Percentiles rank a stretch among this genome's conserved stretches.
Evolutionary conservation across 2,329 filamentous ascomycete species (phyloP).

Genomic region (Albifimbria verrucaria): DNA sequence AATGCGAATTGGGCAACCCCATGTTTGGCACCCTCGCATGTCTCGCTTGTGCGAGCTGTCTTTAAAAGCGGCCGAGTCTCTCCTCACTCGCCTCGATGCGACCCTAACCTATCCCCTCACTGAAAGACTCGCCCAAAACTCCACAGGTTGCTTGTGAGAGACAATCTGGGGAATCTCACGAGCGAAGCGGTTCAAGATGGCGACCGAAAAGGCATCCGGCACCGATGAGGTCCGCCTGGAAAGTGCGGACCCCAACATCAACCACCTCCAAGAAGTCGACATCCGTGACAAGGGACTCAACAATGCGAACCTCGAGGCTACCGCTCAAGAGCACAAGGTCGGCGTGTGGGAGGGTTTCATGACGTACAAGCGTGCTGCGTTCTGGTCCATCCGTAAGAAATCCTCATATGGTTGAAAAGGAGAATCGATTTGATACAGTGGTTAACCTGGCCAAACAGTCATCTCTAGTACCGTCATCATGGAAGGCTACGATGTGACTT

Average conservation of each 20-base stretch:
- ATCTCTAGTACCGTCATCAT: constrained; percentile 47
- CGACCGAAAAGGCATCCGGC: constrained; percentile 15
- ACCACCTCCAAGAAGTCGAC: constrained; percentile 27
- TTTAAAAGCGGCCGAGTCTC: neutral
- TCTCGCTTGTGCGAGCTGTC: neutral
- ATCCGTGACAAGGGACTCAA: constrained; percentile 35
- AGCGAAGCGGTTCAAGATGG: constrained; percentile 11
- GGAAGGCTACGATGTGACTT: constrained; percentile 48
- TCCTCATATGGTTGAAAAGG: too few species aligned
- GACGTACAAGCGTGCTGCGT: constrained; percentile 36
- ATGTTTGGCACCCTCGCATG: neutral
- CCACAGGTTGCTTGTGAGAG: neutral
- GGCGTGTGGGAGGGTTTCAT: constrained; percentile 30
- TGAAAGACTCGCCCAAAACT: neutral
- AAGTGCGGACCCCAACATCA: constrained; percentile 23
- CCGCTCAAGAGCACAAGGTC: constrained; percentile 33
- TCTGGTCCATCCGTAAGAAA: constrained; percentile 37
- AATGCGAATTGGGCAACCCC: neutral
- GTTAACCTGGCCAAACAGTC: constrained; percentile 19
- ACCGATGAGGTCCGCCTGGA: constrained; percentile 23
- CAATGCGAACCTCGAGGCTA: constrained; percentile 32
- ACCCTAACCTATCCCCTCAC: neutral
- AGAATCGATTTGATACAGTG: too few species aligned
- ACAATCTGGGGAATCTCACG: neutral
- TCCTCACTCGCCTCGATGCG: neutral